These are phyloP conservation scores for Blastocystis hominis DNA, from an alignment of 352 stramenopile genomes.

Conservation along the genomic window DNA sequence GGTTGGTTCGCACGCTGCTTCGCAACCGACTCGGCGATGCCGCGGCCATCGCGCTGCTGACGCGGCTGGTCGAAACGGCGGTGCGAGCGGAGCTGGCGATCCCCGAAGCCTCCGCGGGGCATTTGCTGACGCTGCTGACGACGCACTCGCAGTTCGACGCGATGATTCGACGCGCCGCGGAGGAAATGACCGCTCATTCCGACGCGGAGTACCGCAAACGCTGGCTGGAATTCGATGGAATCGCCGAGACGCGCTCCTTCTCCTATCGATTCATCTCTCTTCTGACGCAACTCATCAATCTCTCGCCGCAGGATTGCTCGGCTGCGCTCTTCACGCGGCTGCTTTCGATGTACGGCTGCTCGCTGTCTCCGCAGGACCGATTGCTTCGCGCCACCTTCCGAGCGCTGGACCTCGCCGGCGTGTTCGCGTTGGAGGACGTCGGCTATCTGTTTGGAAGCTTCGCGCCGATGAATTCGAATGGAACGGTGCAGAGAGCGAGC, in stretches of 20 bases:
- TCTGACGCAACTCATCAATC: not conserved
- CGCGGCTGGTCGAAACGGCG: not conserved
- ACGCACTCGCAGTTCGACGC: not conserved
- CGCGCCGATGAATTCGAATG: not conserved
- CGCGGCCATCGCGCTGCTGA: not conserved
- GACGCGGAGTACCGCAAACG: not conserved
- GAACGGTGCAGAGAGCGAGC: not conserved
- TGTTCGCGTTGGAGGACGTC: not conserved
- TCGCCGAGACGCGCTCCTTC: not conserved
- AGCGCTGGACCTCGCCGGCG: not conserved
- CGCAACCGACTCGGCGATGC: not conserved
- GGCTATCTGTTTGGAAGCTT: slow-evolving; percentile 48
- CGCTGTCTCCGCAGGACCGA: slow-evolving; percentile 1
- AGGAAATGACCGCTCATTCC: not conserved
- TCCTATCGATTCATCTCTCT: slow-evolving; percentile 13
- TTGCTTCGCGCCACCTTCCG: not conserved
- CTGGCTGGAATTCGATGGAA: not conserved
- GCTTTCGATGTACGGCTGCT: slow-evolving; percentile 29
- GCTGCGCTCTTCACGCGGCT: not conserved
- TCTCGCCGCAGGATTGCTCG: not conserved
- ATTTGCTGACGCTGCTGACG: not conserved
- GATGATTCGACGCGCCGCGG: not conserved
- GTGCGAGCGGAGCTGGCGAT: not conserved
- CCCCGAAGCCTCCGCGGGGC: not conserved
- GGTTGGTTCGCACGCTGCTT: not conserved